Conservation (phyloP, 2,329 filamentous ascomycete species). For the Colletotrichum shisoi region DNA sequence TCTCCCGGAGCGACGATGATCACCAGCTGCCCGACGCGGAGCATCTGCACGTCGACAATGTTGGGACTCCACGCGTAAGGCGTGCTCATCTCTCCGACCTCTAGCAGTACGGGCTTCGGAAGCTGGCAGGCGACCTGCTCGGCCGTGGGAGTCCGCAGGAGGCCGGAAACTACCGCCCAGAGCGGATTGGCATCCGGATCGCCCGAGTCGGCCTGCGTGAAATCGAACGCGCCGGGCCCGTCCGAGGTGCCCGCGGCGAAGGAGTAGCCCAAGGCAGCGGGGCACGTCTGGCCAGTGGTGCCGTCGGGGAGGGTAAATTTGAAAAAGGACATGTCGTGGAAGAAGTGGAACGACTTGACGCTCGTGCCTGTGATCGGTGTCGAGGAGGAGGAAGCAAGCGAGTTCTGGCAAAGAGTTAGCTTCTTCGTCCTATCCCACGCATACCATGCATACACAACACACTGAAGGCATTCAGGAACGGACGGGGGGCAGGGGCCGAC, state of each 20-base stretch:
- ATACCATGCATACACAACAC: background rate
- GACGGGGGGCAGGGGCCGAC: conserved; percentile 41
- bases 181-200: conserved; percentile 75
- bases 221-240: conserved; percentile 90
- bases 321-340: conserved; percentile 80
- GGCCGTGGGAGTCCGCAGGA: conserved; percentile 74
- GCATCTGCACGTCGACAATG: conserved; percentile 84
- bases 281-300: conserved; percentile 75
- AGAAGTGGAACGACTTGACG: conserved; percentile 85
- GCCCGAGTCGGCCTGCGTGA: conserved; percentile 83
- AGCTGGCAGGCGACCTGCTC: conserved; percentile 79
- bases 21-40: conserved; percentile 84
- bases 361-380: conserved; percentile 67
- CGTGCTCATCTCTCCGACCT: conserved; percentile 79
- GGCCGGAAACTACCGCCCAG: conserved; percentile 77
- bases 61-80: conserved; percentile 93
- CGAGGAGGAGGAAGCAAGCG: conserved; percentile 54
- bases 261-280: conserved; percentile 87
- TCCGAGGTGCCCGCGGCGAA: conserved; percentile 94
- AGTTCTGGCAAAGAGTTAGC: conserved; percentile 56
- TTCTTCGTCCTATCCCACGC: conserved; percentile 26
- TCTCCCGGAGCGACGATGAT: conserved; percentile 88
- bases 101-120: conserved; percentile 84
- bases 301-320: conserved; percentile 78
- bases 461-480: conserved; percentile 38